These are phyloP conservation scores for Phytophthora citrophthora DNA, from an alignment of 352 stramenopile genomes.

Conservation along the genomic window DNA sequence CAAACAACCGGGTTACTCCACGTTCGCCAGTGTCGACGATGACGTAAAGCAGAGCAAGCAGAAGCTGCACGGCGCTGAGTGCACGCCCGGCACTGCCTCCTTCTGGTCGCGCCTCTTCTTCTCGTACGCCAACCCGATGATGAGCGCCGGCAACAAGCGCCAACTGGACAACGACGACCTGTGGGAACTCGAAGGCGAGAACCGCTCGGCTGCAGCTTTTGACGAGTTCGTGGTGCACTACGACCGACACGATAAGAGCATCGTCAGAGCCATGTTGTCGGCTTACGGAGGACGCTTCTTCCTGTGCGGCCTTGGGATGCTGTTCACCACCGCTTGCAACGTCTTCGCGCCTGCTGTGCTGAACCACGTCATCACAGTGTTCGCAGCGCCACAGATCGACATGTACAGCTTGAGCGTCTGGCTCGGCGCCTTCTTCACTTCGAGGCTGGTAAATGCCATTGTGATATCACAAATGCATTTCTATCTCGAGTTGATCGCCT, in stretches of 20 bases:
- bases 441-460: conserved; percentile 15
- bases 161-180: conserved; percentile 52
- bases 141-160: conserved; percentile 42
- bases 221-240: conserved; percentile 27
- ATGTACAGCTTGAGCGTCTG: conserved; percentile 32
- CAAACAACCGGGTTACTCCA: conserved; percentile 25
- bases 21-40: conserved; percentile 13
- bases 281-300: conserved; percentile 37
- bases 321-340: conserved; percentile 34
- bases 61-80: conserved; percentile 1
- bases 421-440: conserved; percentile 50
- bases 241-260: conserved; percentile 17
- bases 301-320: conserved; percentile 28
- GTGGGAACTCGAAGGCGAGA: conserved; percentile 42
- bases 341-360: conserved; percentile 52
- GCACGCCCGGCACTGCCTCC: conserved; percentile 13
- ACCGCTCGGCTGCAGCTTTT: conserved; percentile 28
- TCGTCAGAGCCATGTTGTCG: conserved; percentile 27
- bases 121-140: conserved; percentile 42
- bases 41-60: conserved; percentile 12
- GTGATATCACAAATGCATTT: conserved; percentile 10
- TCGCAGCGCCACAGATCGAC: conserved; percentile 25
- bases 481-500: conserved; percentile 33
- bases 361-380: conserved; percentile 47
- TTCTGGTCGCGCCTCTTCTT: conserved; percentile 46